Percentiles rank a stretch among this genome's conserved stretches.
These are phyloP conservation scores for Penicillium freii DNA, from an alignment of 2,329 filamentous ascomycete genomes.

Conservation along the genomic window DNA sequence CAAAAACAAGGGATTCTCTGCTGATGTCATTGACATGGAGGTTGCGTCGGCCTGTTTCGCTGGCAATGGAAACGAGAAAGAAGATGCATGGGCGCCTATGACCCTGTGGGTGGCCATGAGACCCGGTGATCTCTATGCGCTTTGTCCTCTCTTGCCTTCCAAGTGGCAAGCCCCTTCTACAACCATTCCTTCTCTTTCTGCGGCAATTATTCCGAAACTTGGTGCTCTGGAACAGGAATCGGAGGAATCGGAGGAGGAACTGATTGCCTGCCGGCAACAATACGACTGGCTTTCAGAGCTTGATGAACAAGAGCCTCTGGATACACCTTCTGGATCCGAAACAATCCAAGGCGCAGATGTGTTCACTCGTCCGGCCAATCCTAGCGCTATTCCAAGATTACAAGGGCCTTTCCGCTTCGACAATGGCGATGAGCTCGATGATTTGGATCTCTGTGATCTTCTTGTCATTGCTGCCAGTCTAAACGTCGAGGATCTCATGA, in stretches of 20 bases:
- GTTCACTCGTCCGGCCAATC: constrained; percentile 54
- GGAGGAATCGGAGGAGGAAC: constrained; percentile 46
- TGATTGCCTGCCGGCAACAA: constrained; percentile 53
- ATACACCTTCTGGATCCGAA: constrained; percentile 39
- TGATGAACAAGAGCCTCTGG: constrained; percentile 53
- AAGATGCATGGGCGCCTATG: constrained; percentile 83
- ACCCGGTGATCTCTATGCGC: constrained; percentile 86
- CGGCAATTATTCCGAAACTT: constrained; percentile 75
- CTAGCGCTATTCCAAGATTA: constrained; percentile 57
- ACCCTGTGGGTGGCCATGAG: constrained; percentile 97
- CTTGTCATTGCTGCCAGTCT: constrained; percentile 55
- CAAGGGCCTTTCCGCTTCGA: constrained; percentile 61
- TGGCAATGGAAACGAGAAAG: constrained; percentile 58
- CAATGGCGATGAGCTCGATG: constrained; percentile 50
- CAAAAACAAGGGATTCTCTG: constrained; percentile 78
- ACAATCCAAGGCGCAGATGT: constrained; percentile 49
- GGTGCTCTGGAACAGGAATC: constrained; percentile 43
- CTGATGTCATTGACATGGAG: constrained; percentile 89
- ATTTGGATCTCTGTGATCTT: constrained; percentile 61
- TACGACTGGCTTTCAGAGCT: constrained; percentile 59
- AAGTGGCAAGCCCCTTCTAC: constrained; percentile 79
- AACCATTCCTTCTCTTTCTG: constrained; percentile 76
- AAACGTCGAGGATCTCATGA: constrained; percentile 53
- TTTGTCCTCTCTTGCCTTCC: constrained; percentile 84
- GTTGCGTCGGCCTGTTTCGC: constrained; percentile 89